phyloP scores from a whole-genome alignment of 768 basidiomycete species.

The Exidia glandulosa region DNA sequence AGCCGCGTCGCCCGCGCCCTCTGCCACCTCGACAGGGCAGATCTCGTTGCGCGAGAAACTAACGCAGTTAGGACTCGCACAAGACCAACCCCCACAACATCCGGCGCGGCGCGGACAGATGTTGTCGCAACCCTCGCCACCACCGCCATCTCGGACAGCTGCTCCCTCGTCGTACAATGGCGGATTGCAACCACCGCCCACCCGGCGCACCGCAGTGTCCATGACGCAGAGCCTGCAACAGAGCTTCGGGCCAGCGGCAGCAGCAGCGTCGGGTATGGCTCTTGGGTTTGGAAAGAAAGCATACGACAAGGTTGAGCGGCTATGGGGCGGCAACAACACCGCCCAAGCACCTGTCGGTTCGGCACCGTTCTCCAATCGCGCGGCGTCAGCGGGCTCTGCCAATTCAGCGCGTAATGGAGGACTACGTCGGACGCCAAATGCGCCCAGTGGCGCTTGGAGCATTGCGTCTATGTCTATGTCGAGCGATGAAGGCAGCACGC shows the following conservation, averaged over 20 bases:
- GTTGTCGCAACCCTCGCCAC: not conserved
- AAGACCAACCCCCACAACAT: not conserved
- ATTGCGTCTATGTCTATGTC: conserved; percentile 29
- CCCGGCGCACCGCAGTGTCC: conserved; percentile 58
- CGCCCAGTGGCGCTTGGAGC: conserved; percentile 49
- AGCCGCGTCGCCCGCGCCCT: too few relatives aligned
- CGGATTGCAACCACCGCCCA: not conserved
- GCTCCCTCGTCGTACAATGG: not conserved
- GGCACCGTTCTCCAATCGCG: too few relatives aligned
- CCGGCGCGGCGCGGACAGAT: not conserved
- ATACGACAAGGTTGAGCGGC: conserved; percentile 65
- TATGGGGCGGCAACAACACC: conserved; percentile 32
- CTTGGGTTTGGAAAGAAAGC: conserved; percentile 44
- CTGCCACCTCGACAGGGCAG: not conserved
- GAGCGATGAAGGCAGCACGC: conserved; percentile 19
- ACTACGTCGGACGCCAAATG: conserved; percentile 43
- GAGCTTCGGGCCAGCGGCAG: conserved; percentile 13
- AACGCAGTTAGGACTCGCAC: not conserved
- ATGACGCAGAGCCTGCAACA: conserved; percentile 45
- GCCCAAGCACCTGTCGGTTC: too few relatives aligned
- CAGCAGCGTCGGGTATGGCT: conserved; percentile 63
- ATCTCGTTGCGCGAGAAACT: not conserved
- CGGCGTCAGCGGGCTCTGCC: conserved; percentile 30
- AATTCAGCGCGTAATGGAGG: conserved; percentile 20
- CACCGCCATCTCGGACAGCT: not conserved